phyloP scores from a whole-genome alignment of 768 basidiomycete genomes.

The Mycena indigotica region DNA sequence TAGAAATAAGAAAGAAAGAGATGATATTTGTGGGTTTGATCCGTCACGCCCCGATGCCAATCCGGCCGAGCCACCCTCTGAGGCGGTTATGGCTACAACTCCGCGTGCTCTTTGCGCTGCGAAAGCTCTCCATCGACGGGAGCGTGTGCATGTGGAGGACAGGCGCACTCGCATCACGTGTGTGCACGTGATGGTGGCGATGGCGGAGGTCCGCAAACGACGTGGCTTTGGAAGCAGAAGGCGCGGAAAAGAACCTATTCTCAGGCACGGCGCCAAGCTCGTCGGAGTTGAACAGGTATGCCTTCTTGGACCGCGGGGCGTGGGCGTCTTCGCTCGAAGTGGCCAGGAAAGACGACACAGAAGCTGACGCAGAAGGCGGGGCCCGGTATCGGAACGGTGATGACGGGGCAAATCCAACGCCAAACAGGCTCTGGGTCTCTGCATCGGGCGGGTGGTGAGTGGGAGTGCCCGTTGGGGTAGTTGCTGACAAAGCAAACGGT shows the following conservation, averaged over 20 bases:
- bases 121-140: constrained; percentile 52
- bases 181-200: background rate
- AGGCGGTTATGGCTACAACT: constrained; percentile 36
- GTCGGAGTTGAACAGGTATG: constrained; percentile 13
- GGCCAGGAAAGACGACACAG: constrained; percentile 11
- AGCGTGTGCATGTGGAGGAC: constrained; percentile 36
- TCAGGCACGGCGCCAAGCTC: constrained; percentile 15
- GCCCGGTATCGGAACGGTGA: constrained; percentile 1
- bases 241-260: constrained; percentile 18
- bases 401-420: constrained; percentile 3
- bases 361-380: background rate
- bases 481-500: constrained; percentile 18
- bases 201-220: constrained; percentile 12
- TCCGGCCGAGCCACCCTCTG: constrained; percentile 43
- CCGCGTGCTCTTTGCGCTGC: constrained; percentile 43
- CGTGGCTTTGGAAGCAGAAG: constrained; percentile 8
- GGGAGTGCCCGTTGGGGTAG: constrained; percentile 1
- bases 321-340: constrained; percentile 1
- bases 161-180: constrained; percentile 9
- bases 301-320: constrained; percentile 12
- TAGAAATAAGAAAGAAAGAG: background rate
- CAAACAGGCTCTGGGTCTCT: constrained; percentile 7
- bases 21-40: background rate
- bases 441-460: background rate
- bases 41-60: constrained; percentile 30